Conservation (phyloP, 306 rosid species). For the Sesbania bispinosa region DNA sequence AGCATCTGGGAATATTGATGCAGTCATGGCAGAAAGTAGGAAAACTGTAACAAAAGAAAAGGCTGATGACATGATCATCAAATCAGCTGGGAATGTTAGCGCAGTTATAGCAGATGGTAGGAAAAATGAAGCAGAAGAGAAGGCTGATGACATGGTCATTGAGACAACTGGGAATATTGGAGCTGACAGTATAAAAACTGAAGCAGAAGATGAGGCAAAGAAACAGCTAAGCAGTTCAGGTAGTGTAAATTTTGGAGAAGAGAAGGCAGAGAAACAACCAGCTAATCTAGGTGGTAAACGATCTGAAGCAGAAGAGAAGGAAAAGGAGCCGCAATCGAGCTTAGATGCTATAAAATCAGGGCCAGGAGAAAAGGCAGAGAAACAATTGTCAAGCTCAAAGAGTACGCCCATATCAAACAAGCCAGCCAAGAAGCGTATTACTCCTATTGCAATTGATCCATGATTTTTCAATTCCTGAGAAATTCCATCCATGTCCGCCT, state of each 20-base stretch:
- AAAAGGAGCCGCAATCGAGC: conserved; percentile 30
- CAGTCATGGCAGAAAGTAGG: not conserved
- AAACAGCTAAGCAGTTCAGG: conserved; percentile 21
- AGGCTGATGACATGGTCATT: conserved; percentile 1
- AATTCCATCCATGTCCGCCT: conserved; percentile 5
- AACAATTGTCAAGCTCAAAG: conserved; percentile 23
- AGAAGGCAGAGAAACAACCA: conserved; percentile 2
- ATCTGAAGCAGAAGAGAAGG: conserved; percentile 29
- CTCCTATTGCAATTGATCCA: conserved; percentile 35
- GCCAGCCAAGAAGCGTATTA: conserved; percentile 41
- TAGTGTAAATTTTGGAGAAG: conserved; percentile 19
- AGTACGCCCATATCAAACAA: conserved; percentile 24
- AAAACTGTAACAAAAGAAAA: conserved; percentile 10
- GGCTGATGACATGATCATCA: not conserved
- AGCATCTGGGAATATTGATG: not conserved
- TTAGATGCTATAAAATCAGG: too few relatives aligned
- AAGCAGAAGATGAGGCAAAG: conserved; percentile 30
- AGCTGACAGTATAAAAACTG: conserved; percentile 20
- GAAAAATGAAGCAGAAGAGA: conserved; percentile 7
- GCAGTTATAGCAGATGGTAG: not conserved
- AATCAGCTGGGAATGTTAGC: conserved; percentile 10
- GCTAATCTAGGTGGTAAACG: not conserved
- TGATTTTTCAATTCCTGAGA: conserved; percentile 17
- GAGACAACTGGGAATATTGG: conserved; percentile 9
- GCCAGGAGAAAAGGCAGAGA: too few relatives aligned